phyloP scores from a whole-genome alignment of 768 basidiomycete species.

The Lactarius psammicola region DNA sequence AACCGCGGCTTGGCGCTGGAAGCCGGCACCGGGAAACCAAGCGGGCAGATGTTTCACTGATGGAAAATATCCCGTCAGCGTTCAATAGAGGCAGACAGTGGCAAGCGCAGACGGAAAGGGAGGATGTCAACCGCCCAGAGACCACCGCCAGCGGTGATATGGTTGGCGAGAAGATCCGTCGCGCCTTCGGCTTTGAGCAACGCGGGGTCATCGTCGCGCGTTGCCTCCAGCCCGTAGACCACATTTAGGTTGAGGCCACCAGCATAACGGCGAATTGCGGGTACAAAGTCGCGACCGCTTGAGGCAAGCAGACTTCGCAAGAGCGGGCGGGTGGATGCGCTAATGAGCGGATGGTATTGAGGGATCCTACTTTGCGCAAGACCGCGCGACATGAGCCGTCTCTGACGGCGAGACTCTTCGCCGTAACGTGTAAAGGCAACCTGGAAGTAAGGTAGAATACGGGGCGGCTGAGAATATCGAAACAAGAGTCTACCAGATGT shows the following conservation, averaged over 20 bases:
- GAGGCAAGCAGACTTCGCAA: constrained; percentile 25
- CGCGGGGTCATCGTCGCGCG: constrained; percentile 42
- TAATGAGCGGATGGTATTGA: constrained; percentile 26
- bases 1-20: constrained; percentile 54
- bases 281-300: constrained; percentile 21
- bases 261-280: constrained; percentile 26
- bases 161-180: constrained; percentile 43
- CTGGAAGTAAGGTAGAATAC: constrained; percentile 8
- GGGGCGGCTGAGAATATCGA: not conserved
- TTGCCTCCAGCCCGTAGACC: constrained; percentile 58
- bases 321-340: constrained; percentile 24
- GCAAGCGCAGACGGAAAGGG: constrained; percentile 35
- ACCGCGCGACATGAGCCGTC: constrained; percentile 27
- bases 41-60: constrained; percentile 54
- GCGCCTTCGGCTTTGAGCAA: constrained; percentile 45
- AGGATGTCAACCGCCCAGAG: constrained; percentile 46
- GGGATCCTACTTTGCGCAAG: constrained; percentile 19
- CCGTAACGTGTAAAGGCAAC: constrained; percentile 29
- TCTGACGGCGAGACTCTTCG: constrained; percentile 26
- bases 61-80: not conserved
- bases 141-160: constrained; percentile 44
- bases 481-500: not conserved
- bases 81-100: constrained; percentile 23
- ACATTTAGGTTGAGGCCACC: constrained; percentile 37
- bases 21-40: constrained; percentile 69